phyloP scores from a whole-genome alignment of 1,284 basidiomycete genomes.

The Cerrena zonata region DNA sequence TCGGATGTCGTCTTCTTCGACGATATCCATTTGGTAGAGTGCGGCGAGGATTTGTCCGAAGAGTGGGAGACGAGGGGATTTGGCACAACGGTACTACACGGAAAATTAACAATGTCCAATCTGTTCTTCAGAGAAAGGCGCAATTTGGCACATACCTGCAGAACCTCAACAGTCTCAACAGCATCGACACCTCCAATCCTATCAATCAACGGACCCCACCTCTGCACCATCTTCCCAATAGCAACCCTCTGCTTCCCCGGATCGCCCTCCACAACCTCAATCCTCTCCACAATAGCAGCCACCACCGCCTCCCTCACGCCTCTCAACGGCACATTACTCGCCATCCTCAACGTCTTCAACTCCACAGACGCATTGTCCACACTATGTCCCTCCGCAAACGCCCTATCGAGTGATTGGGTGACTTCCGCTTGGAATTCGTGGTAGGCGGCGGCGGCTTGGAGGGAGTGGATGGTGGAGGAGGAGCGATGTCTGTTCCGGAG shows the following conservation, averaged over 20 bases:
- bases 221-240: conserved; percentile 50
- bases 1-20: conserved; percentile 76
- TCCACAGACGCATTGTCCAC: conserved; percentile 90
- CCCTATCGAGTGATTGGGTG: conserved; percentile 76
- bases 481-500: conserved; percentile 32
- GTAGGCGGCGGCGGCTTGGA: conserved; percentile 40
- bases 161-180: conserved; percentile 62
- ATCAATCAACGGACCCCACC: conserved; percentile 72
- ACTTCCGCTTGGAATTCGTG: conserved; percentile 78
- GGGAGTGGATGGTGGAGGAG: conserved; percentile 26
- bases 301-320: conserved; percentile 78
- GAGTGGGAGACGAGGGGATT: conserved; percentile 52
- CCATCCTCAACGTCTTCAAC: conserved; percentile 91
- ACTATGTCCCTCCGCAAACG: conserved; percentile 85
- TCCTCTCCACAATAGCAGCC: conserved; percentile 62
- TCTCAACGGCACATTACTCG: conserved; percentile 77
- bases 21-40: conserved; percentile 70
- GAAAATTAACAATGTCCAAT: conserved; percentile 10
- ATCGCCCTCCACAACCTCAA: conserved; percentile 51
- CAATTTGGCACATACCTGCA: conserved; percentile 62
- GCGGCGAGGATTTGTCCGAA: conserved; percentile 74
- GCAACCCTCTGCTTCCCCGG: conserved; percentile 51
- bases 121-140: background rate
- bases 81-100: conserved; percentile 55
- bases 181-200: conserved; percentile 72